A percentile compares a stretch with the other conserved stretches of the same genome.
Conservation (phyloP, 2,329 filamentous ascomycete species). For the Aaosphaeria arxii region DNA sequence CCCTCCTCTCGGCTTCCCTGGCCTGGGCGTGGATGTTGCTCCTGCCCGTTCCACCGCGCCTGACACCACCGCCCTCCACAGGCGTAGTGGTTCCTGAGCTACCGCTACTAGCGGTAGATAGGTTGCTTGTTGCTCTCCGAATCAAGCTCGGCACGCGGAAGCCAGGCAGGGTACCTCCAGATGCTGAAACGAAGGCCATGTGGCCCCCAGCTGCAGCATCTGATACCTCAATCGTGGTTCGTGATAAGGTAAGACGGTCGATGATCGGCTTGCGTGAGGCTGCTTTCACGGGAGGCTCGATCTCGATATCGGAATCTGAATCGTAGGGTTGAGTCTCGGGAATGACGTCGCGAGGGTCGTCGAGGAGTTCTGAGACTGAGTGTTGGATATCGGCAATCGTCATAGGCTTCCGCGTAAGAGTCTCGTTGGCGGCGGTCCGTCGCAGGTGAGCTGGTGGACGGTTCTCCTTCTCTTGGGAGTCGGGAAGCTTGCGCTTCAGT, state of each 20-base stretch:
- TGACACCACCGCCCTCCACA: constrained; percentile 32
- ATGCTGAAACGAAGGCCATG: constrained; percentile 55
- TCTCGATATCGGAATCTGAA: constrained; percentile 42
- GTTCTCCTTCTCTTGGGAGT: constrained; percentile 41
- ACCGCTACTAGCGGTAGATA: constrained; percentile 32
- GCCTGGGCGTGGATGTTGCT: constrained; percentile 60
- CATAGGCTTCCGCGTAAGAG: constrained; percentile 60
- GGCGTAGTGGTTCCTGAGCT: constrained; percentile 27
- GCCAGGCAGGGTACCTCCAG: constrained; percentile 28
- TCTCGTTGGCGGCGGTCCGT: constrained; percentile 55
- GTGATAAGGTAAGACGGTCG: constrained; percentile 71
- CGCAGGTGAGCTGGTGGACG: constrained; percentile 59
- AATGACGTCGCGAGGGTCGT: constrained; percentile 56
- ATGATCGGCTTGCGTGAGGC: constrained; percentile 52
- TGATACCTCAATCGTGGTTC: constrained; percentile 30
- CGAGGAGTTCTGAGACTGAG: constrained; percentile 78
- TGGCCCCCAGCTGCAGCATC: constrained; percentile 30
- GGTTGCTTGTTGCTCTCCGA: constrained; percentile 65
- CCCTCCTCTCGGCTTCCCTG: constrained; percentile 55
- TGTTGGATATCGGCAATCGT: constrained; percentile 79
- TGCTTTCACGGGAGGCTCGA: constrained; percentile 25
- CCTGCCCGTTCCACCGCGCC: constrained; percentile 55
- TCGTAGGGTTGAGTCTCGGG: constrained; percentile 49
- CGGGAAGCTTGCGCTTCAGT: constrained; percentile 40
- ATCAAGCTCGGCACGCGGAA: constrained; percentile 72